Percentiles rank a stretch among this genome's conserved stretches.
These are phyloP conservation scores for Erysimum pusillum DNA, from an alignment of 441 rosid genomes.

Conservation along the genomic window DNA sequence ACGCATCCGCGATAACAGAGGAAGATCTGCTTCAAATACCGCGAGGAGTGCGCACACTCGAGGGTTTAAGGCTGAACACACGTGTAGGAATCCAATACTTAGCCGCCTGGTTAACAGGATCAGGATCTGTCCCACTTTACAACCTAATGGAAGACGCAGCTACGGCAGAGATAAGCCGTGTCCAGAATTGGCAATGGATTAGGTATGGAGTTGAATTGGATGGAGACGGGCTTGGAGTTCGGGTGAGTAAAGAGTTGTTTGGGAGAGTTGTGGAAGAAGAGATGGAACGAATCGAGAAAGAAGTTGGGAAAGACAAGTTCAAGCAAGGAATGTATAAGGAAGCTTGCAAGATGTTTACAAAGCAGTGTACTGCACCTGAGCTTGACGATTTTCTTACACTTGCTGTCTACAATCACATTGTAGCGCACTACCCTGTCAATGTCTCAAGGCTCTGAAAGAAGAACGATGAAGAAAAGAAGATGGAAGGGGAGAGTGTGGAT, in stretches of 20 bases:
- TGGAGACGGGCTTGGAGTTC: conserved; percentile 81
- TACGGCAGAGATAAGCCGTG: conserved; percentile 93
- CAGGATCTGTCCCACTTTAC: conserved; percentile 93
- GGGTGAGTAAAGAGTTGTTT: conserved; percentile 67
- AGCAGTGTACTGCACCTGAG: conserved; percentile 68
- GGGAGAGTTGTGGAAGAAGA: conserved; percentile 89
- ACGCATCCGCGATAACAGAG: conserved; percentile 66
- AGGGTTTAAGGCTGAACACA: conserved; percentile 87
- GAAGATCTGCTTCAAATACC: conserved; percentile 87
- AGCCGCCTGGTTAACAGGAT: conserved; percentile 90
- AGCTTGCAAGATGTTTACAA: conserved; percentile 75
- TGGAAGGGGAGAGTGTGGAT: not conserved
- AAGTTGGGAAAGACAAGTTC: conserved; percentile 83
- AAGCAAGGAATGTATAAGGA: conserved; percentile 73
- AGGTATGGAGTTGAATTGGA: conserved; percentile 78
- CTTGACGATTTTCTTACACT: conserved; percentile 88
- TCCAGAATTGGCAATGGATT: conserved; percentile 96
- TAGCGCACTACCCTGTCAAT: conserved; percentile 62
- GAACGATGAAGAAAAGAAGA: conserved; percentile 1
- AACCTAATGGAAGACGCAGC: conserved; percentile 98
- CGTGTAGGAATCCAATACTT: conserved; percentile 89
- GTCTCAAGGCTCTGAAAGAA: conserved; percentile 57
- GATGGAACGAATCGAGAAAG: conserved; percentile 82
- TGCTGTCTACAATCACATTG: conserved; percentile 73
- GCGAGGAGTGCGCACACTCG: conserved; percentile 77